These are phyloP conservation scores for Fragilariopsis cylindrus DNA, from an alignment of 108 stramenopile genomes.

Conservation along the genomic window DNA sequence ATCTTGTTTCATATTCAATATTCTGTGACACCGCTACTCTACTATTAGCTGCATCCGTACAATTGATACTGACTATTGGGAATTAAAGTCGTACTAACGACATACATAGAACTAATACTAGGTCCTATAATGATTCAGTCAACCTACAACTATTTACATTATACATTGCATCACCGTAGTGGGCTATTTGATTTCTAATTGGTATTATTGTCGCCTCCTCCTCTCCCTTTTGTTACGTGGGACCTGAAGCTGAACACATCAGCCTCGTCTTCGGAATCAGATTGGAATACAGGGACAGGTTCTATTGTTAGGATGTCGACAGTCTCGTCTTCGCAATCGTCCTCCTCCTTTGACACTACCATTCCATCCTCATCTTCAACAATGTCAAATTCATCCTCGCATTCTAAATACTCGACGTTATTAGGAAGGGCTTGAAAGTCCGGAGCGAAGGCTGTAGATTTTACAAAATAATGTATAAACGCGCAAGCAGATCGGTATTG, in stretches of 20 bases:
- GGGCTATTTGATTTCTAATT: neutral
- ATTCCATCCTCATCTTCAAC: slow-evolving; percentile 24
- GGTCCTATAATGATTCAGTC: too few relatives aligned
- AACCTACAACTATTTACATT: too few relatives aligned
- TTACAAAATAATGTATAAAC: neutral
- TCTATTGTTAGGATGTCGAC: slow-evolving; percentile 66
- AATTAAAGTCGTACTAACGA: too few relatives aligned
- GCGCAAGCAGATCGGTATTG: neutral
- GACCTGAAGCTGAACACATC: slow-evolving; percentile 69
- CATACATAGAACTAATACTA: too few relatives aligned
- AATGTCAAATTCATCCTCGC: slow-evolving; percentile 83
- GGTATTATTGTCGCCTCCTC: neutral
- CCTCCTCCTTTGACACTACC: slow-evolving; percentile 22
- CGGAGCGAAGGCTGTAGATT: slow-evolving; percentile 63
- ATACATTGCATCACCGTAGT: too few relatives aligned
- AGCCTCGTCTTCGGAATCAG: slow-evolving; percentile 73
- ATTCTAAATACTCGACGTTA: slow-evolving; percentile 76
- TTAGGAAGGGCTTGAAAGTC: slow-evolving; percentile 78
- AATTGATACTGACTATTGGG: too few relatives aligned
- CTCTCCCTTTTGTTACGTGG: slow-evolving; percentile 28
- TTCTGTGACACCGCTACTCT: too few relatives aligned
- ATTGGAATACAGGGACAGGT: slow-evolving; percentile 62
- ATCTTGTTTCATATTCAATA: too few relatives aligned
- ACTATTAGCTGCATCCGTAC: too few relatives aligned
- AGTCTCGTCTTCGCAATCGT: slow-evolving; percentile 36